These are phyloP conservation scores for Xenosphaeropsis pyriputrescens DNA, from an alignment of 2,329 filamentous ascomycete species.

Conservation along the genomic window DNA sequence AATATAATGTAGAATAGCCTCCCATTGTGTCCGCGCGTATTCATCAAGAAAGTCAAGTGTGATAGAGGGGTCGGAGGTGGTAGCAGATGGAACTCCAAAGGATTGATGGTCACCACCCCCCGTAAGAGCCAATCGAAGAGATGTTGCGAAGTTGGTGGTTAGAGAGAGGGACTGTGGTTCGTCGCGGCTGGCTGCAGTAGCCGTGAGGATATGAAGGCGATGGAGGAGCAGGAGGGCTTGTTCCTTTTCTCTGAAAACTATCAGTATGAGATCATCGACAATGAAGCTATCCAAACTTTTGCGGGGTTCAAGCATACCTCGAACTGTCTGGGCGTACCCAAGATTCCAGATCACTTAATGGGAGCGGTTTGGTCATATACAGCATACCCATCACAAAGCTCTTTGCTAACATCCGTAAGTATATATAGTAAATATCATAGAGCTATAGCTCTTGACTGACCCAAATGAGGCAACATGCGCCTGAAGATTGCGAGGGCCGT, in stretches of 20 bases:
- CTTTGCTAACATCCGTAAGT: conserved; percentile 47
- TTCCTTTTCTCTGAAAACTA: conserved; percentile 52
- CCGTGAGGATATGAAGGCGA: conserved; percentile 72
- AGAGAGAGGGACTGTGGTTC: conserved; percentile 60
- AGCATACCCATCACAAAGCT: conserved; percentile 91
- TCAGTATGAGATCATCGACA: conserved; percentile 5
- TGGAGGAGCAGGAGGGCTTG: conserved; percentile 70
- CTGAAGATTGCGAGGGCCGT: conserved; percentile 92
- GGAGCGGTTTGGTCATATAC: conserved; percentile 73
- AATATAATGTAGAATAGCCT: conserved; percentile 90
- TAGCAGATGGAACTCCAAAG: conserved; percentile 73
- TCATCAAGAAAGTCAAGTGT: conserved; percentile 64
- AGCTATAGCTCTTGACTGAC: conserved; percentile 28
- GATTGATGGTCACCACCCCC: conserved; percentile 75
- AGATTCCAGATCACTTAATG: conserved; percentile 64
- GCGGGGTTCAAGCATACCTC: conserved; percentile 22
- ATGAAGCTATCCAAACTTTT: background rate
- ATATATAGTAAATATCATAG: conserved; percentile 2
- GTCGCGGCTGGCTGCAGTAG: conserved; percentile 43
- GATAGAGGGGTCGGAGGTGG: conserved; percentile 46
- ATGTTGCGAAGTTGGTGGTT: conserved; percentile 68
- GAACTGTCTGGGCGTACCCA: conserved; percentile 65
- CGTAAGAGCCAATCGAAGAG: conserved; percentile 74
- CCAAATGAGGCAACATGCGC: conserved; percentile 87
- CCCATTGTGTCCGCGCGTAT: conserved; percentile 83